Conservation (phyloP, 1,139 yeast species). For the Candida buenavistaensis region DNA sequence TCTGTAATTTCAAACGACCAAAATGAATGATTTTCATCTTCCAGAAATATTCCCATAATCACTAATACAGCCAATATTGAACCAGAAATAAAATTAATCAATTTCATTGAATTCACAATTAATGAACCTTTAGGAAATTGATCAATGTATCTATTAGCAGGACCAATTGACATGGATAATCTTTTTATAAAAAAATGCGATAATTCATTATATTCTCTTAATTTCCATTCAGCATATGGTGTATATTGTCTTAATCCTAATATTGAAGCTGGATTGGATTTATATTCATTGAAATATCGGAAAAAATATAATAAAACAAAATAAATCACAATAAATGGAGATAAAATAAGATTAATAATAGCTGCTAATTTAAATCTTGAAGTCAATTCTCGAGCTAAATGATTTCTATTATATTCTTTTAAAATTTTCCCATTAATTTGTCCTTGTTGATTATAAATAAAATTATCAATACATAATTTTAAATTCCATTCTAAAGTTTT, state of each 20-base stretch:
- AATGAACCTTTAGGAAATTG: conserved; percentile 87
- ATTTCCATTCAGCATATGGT: conserved; percentile 92
- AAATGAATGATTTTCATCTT: conserved; percentile 77
- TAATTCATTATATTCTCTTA: conserved; percentile 89
- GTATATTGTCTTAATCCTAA: conserved; percentile 84
- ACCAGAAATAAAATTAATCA: conserved; percentile 79
- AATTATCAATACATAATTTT: conserved; percentile 83
- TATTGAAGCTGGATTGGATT: conserved; percentile 81
- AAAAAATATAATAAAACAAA: conserved; percentile 82
- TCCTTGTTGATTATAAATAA: conserved; percentile 79
- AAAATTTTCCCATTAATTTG: conserved; percentile 75
- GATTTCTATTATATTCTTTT: conserved; percentile 69
- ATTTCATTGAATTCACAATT: conserved; percentile 51
- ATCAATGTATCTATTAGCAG: conserved; percentile 80
- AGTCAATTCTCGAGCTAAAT: conserved; percentile 66
- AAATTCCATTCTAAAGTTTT: conserved; percentile 93
- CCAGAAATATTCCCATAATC: conserved; percentile 72
- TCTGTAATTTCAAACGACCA: conserved; percentile 85
- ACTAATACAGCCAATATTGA: conserved; percentile 89
- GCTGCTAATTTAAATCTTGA: conserved; percentile 89
- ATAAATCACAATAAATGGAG: conserved; percentile 85
- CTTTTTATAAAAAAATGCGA: conserved; percentile 84
- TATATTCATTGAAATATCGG: conserved; percentile 89
- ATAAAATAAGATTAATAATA: conserved; percentile 70
- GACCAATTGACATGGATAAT: conserved; percentile 69